phyloP scores from a whole-genome alignment of 345 rosid genomes.

The Eucalyptus tenuipes region DNA sequence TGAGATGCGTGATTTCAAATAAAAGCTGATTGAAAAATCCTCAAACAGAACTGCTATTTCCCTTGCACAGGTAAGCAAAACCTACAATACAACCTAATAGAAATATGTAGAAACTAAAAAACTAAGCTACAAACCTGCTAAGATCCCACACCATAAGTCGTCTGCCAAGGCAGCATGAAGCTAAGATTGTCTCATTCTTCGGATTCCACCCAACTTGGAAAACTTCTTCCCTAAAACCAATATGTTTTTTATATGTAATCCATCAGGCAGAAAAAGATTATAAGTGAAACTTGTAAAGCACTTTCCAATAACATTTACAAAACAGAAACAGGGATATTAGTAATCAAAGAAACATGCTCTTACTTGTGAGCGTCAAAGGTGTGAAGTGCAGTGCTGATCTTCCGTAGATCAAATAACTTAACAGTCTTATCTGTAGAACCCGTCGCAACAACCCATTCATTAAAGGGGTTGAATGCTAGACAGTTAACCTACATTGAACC shows the following conservation, averaged over 20 bases:
- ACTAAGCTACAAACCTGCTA: constrained; percentile 56
- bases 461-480: constrained; percentile 95
- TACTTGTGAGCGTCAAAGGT: constrained; percentile 95
- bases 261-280: neutral
- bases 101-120: neutral
- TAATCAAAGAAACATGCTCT: constrained; percentile 1
- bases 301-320: neutral
- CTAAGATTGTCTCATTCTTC: constrained; percentile 91
- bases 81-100: neutral
- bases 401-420: constrained; percentile 87
- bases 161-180: constrained; percentile 98
- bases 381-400: constrained; percentile 75
- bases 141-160: constrained; percentile 99
- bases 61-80: neutral
- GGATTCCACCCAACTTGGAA: constrained; percentile 99
- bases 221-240: constrained; percentile 76
- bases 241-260: neutral
- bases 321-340: neutral
- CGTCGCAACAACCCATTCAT: constrained; percentile 98
- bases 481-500: constrained; percentile 65
- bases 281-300: neutral
- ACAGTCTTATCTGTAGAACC: constrained; percentile 99
- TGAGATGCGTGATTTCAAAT: neutral
- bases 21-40: neutral
- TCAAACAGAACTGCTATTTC: neutral